Evolutionary conservation across 1,284 basidiomycete genomes (phyloP).

Genomic region (Ganoderma sinense): DNA sequence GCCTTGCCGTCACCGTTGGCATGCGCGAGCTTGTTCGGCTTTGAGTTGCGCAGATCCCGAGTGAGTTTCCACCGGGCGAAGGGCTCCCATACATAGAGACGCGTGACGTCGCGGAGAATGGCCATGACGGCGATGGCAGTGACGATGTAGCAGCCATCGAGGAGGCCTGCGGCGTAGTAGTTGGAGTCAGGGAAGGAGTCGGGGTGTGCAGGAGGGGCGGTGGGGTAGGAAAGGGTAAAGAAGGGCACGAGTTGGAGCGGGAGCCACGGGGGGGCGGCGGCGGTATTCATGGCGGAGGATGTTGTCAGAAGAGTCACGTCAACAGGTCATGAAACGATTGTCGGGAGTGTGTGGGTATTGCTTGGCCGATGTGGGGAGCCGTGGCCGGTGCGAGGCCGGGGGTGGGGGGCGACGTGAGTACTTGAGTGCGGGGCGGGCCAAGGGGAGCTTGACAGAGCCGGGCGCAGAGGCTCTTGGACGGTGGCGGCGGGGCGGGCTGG

Average conservation of each 20-base stretch:
- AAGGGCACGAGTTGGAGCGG: constrained; percentile 69
- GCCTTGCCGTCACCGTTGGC: constrained; percentile 37
- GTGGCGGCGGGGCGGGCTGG: neutral
- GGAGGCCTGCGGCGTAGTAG: constrained; percentile 75
- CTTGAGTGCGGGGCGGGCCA: neutral
- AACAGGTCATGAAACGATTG: constrained; percentile 36
- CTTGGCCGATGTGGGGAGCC: constrained; percentile 1
- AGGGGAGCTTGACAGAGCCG: neutral
- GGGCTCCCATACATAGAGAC: constrained; percentile 79
- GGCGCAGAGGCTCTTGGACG: neutral
- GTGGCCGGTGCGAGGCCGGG: neutral
- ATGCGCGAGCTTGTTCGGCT: constrained; percentile 36
- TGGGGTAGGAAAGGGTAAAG: constrained; percentile 78
- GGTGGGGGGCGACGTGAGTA: neutral
- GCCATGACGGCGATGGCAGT: constrained; percentile 83
- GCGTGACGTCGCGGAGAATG: constrained; percentile 75
- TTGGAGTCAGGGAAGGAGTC: constrained; percentile 74
- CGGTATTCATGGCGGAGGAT: constrained; percentile 38
- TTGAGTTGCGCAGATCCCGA: constrained; percentile 49
- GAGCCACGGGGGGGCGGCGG: constrained; percentile 52
- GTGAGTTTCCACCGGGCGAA: constrained; percentile 79
- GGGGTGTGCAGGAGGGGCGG: constrained; percentile 56
- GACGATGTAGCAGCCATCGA: constrained; percentile 78
- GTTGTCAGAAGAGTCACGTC: constrained; percentile 31
- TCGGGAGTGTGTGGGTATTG: constrained; percentile 5